Base-by-base conservation (phyloP, 2,329 filamentous ascomycete genomes). In the Dactylellina haptotyla region DNA sequence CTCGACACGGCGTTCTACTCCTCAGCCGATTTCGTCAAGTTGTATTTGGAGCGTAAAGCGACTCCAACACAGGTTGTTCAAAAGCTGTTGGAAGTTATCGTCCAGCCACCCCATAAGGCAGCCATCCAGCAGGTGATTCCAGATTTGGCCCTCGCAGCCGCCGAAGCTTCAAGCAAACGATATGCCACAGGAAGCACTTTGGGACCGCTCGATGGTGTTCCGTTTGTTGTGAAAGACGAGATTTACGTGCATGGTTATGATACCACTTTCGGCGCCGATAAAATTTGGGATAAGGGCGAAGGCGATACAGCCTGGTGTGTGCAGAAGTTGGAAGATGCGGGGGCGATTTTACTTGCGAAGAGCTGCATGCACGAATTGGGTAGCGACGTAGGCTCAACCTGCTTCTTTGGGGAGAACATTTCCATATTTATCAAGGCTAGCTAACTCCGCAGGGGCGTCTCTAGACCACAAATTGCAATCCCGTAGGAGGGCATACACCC, bases 311-410 rank as follows among this genome's bases (percentile, higher is more conserved):
- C 86, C 16, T 93, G 89, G 89, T 90, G 87, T 77, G 88, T 92
- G 6, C 84, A 84, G 78, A 88, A 89, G 79, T 86, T 90, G 78
- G 84, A 89, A 77, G 88, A 91, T 63, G 87, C 88, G 0, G 91
- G 91, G 1, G 90, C 86, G 1, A 83, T 94, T 12, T 82, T 92
- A 20, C 82, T 93, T 4, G 90, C 90, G 12, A 92, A 91, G 81
- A 84, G 87, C 0, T 89, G 85, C 8, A 92, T 93, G 90, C 89
- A 92, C 79, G 90, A 93, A 79, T 84, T 90, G 58, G 90, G 90
- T 2, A 84, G 90, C 73, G 89, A 78, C 53, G 64, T 69, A 53
- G 51, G 58, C 32, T 9, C n/a, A 8, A 53, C 30, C 41, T 23
- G 10, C 9, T 26, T 41, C 12, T 14, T 14, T 18, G 6, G 8